Conservation (phyloP, 164 flowering plant species). For the Macadamia integrifolia region DNA sequence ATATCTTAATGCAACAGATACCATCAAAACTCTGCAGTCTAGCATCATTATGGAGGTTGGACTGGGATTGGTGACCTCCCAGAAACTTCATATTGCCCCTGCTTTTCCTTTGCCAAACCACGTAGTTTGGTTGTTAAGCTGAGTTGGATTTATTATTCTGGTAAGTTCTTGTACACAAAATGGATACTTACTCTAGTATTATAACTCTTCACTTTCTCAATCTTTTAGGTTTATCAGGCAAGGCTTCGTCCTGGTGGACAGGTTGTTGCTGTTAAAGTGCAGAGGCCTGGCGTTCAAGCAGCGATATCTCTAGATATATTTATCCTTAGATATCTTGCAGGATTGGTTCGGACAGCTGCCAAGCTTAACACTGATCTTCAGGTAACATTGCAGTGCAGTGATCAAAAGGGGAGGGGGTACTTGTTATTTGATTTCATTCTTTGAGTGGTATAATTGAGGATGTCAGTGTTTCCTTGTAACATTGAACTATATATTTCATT, state of each 20-base stretch:
- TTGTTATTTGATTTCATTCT: not conserved
- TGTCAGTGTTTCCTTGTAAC: not conserved
- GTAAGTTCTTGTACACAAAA: not conserved
- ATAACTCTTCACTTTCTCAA: slow-evolving; percentile 6
- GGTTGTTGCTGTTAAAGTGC: slow-evolving; percentile 96
- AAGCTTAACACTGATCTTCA: slow-evolving; percentile 92
- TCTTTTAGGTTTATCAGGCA: slow-evolving; percentile 76
- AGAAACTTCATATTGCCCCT: too few species aligned
- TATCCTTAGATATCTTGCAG: slow-evolving; percentile 70
- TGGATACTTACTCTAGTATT: not conserved
- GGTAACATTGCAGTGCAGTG: slow-evolving; percentile 32
- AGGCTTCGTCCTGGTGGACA: slow-evolving; percentile 60
- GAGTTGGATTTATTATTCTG: slow-evolving; percentile 1
- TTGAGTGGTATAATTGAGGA: not conserved
- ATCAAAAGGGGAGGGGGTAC: not conserved
- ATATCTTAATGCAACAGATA: too few species aligned
- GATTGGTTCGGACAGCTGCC: slow-evolving; percentile 50
- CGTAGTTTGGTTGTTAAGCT: too few species aligned
- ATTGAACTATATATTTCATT: too few species aligned
- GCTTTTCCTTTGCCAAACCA: too few species aligned
- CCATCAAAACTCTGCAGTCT: too few species aligned
- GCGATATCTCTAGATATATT: slow-evolving; percentile 86
- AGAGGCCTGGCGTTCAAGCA: slow-evolving; percentile 96
- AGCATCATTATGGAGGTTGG: too few species aligned
- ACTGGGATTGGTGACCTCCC: too few species aligned